Percentiles rank a stretch among this genome's conserved stretches.
phyloP scores from a whole-genome alignment of 2,329 filamentous ascomycete species.

The Exophiala sp. region DNA sequence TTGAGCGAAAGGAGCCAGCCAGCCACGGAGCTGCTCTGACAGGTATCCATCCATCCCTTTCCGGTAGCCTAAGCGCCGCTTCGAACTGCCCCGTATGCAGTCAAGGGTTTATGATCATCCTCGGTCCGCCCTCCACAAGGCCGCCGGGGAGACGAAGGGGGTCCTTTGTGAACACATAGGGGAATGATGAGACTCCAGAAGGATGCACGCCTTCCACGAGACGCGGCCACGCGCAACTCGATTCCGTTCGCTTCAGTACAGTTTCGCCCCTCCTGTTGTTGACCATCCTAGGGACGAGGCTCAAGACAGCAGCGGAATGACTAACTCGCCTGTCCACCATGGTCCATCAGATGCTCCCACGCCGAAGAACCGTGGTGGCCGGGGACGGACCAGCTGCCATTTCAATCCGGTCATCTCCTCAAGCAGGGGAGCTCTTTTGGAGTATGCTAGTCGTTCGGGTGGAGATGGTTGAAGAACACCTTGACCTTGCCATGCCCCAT shows the following conservation, averaged over 20 bases:
- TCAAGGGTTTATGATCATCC: constrained; percentile 20
- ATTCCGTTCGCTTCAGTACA: too few relatives aligned
- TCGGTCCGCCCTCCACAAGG: constrained; percentile 22
- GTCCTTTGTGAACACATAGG: neutral
- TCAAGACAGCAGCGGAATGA: too few relatives aligned
- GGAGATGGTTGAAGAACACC: neutral
- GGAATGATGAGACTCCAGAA: neutral
- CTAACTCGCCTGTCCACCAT: neutral
- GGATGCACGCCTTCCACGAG: too few relatives aligned
- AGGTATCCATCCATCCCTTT: constrained; percentile 1
- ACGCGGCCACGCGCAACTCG: too few relatives aligned
- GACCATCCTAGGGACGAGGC: too few relatives aligned
- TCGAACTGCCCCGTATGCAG: constrained; percentile 8
- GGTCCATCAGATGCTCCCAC: neutral
- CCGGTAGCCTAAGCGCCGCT: constrained; percentile 10
- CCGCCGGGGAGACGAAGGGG: constrained; percentile 10
- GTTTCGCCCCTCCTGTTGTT: too few relatives aligned
- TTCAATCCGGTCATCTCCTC: neutral
- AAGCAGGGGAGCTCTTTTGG: constrained; percentile 21
- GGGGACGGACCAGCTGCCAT: neutral
- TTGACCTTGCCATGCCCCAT: constrained; percentile 15
- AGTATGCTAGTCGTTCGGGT: constrained; percentile 7
- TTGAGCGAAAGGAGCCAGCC: neutral
- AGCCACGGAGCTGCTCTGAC: neutral
- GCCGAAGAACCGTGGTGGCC: neutral